Evolutionary conservation across 2,329 filamentous ascomycete species (phyloP).

Genomic region (Talaromyces sp.): DNA sequence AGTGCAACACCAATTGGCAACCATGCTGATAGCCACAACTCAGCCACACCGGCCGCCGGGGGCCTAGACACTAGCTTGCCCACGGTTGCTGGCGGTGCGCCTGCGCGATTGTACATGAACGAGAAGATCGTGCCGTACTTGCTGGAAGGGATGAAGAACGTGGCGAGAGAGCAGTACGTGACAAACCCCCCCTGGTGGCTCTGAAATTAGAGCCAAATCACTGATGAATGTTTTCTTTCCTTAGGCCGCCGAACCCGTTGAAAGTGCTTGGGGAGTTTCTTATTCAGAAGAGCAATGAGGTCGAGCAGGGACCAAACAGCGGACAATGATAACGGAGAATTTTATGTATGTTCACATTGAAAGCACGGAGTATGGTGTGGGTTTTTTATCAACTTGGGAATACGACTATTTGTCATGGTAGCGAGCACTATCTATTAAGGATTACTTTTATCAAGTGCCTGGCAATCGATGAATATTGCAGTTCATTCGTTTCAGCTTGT

Average conservation of each 20-base stretch:
- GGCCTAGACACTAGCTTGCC: conserved; percentile 4
- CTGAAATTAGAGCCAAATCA: not conserved
- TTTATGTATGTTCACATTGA: not conserved
- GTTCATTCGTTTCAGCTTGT: not conserved
- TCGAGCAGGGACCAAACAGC: conserved; percentile 39
- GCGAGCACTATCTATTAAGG: not conserved
- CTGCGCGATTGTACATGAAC: conserved; percentile 66
- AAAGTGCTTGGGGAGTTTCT: conserved; percentile 65
- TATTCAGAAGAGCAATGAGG: conserved; percentile 60
- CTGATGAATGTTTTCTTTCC: not conserved
- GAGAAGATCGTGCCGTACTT: conserved; percentile 62
- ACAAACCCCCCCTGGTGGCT: not conserved
- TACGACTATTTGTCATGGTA: not conserved
- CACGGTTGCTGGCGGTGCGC: conserved; percentile 53
- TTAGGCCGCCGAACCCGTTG: conserved; percentile 61
- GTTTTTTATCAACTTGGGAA: not conserved
- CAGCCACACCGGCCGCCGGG: conserved; percentile 1
- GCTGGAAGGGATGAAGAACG: conserved; percentile 67
- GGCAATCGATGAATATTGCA: not conserved
- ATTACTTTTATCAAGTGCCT: not conserved
- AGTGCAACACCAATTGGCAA: conserved; percentile 5
- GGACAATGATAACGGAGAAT: not conserved
- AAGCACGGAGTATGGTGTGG: not conserved
- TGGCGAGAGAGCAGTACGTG: conserved; percentile 65
- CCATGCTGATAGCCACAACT: not conserved